Base-by-base conservation (phyloP, 1,284 basidiomycete genomes). In the Stygiomarasmius scandens region DNA sequence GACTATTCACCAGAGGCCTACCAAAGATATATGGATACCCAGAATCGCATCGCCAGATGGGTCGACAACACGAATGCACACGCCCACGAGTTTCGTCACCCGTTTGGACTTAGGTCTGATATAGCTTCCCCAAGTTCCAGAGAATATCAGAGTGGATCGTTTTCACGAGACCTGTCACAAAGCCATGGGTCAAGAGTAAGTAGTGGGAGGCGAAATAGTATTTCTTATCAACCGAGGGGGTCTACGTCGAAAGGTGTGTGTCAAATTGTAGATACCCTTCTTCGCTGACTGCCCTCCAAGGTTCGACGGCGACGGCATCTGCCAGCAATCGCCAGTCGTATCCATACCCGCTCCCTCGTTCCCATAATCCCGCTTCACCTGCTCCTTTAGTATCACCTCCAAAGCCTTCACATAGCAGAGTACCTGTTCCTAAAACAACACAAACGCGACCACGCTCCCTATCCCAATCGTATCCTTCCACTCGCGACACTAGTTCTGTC, bases 1-100 rank as follows among this genome's bases (percentile, higher is more conserved):
- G 58, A 62, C 49, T 59, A 59, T n/a, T 59, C 61, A 22, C 55
- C 48, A 27, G 58, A 62, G 48, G 58, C 50, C 20, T 59, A 62
- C 43, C 49, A 57, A 32, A 58, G 56, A 19, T 49, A 62, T 22
- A 46, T 24, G 27, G 54, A 25, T 4, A 56, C 29, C 25, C 55
- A 46, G 20, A 32, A 14, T 0, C 45, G 51, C 48, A 61, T 61
- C 20, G 55, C 60, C 20, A 54, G 43, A 49, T 61, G 60, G 60
- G 60, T 58, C 3, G 29, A 58, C 20, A 46, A 61, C 24, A 58
- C 60, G 9, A 55, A 58, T 46, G 49, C 57, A 12, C 56, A 61
- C 22, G 24, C 55, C 8, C 32, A 34, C 29, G 55, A 54, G 29
- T 60, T 54, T 38, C 52, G 47, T 16, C 43, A 46, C 20, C 59